These are phyloP conservation scores for Barbarea vulgaris DNA, from an alignment of 345 rosid species.

Conservation along the genomic window DNA sequence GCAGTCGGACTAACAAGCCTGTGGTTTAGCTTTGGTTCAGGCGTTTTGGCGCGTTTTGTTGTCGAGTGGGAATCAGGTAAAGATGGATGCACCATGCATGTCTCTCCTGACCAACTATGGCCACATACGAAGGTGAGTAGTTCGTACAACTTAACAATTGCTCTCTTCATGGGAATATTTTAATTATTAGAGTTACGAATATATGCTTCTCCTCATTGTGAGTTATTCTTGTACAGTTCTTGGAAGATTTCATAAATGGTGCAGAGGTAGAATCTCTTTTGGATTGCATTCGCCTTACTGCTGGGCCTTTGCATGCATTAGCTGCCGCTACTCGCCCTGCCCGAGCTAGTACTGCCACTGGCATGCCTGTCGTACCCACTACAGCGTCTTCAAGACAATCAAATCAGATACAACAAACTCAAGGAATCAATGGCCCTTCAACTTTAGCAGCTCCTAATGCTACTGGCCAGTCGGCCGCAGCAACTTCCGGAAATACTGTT, in stretches of 20 bases:
- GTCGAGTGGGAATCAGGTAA: conserved; percentile 98
- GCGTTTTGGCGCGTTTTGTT: conserved; percentile 89
- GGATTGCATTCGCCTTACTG: conserved; percentile 98
- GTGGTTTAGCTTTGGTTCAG: conserved; percentile 97
- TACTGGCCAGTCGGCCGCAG: conserved; percentile 54
- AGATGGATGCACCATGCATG: conserved; percentile 99
- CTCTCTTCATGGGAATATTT: conserved; percentile 9
- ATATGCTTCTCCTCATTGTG: conserved; percentile 4
- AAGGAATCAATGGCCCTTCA: conserved; percentile 56
- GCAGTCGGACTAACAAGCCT: conserved; percentile 93
- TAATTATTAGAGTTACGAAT: not conserved
- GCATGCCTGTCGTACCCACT: conserved; percentile 56
- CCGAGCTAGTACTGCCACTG: conserved; percentile 79
- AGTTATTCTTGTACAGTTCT: conserved; percentile 52
- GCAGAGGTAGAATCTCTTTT: conserved; percentile 91
- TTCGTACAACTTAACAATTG: not conserved
- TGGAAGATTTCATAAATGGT: conserved; percentile 95
- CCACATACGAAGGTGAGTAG: conserved; percentile 89
- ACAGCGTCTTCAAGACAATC: conserved; percentile 65
- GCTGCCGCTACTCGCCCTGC: conserved; percentile 99
- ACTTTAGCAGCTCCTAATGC: conserved; percentile 46
- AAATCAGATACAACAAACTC: conserved; percentile 58
- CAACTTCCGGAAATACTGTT: conserved; percentile 50
- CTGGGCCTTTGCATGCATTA: conserved; percentile 94
- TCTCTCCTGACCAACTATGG: conserved; percentile 99